Percentiles rank a stretch among this genome's conserved stretches.
Evolutionary conservation across 2,329 filamentous ascomycete genomes (phyloP).

Genomic region (Magnaporthiopsis rhizophila): DNA sequence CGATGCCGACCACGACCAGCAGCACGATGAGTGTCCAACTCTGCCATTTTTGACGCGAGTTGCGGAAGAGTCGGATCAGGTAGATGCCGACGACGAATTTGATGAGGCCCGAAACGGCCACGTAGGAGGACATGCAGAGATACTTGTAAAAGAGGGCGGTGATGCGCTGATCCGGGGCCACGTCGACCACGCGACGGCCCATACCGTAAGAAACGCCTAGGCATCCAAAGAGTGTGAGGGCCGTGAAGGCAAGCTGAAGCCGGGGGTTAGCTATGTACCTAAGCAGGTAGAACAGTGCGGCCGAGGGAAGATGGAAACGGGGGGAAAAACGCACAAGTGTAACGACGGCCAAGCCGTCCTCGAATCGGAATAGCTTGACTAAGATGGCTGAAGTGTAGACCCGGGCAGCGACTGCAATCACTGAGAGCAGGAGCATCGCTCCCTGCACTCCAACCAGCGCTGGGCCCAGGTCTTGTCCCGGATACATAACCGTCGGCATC

Average conservation of each 20-base stretch:
- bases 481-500: neutral
- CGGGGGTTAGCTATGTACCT: no score
- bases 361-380: conserved; percentile 22
- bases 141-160: conserved; percentile 29
- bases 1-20: conserved; percentile 23
- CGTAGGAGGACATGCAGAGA: conserved; percentile 32
- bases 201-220: conserved; percentile 20
- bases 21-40: conserved; percentile 23
- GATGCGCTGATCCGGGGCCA: conserved; percentile 13
- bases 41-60: conserved; percentile 19
- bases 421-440: conserved; percentile 26
- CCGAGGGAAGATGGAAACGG: no score
- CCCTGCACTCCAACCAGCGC: conserved; percentile 19
- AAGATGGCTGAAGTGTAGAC: conserved; percentile 24
- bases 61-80: conserved; percentile 24
- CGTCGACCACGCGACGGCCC: conserved; percentile 15
- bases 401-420: conserved; percentile 21
- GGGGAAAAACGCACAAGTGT: conserved; percentile 9
- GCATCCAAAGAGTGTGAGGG: conserved; percentile 19
- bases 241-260: conserved; percentile 4
- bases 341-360: conserved; percentile 25
- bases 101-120: conserved; percentile 25
- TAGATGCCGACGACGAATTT: conserved; percentile 32
- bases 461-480: conserved; percentile 13
- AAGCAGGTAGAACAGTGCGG: no score